These are phyloP conservation scores for Dothidotthia symphoricarpi DNA, from an alignment of 2,329 filamentous ascomycete species.

Conservation along the genomic window DNA sequence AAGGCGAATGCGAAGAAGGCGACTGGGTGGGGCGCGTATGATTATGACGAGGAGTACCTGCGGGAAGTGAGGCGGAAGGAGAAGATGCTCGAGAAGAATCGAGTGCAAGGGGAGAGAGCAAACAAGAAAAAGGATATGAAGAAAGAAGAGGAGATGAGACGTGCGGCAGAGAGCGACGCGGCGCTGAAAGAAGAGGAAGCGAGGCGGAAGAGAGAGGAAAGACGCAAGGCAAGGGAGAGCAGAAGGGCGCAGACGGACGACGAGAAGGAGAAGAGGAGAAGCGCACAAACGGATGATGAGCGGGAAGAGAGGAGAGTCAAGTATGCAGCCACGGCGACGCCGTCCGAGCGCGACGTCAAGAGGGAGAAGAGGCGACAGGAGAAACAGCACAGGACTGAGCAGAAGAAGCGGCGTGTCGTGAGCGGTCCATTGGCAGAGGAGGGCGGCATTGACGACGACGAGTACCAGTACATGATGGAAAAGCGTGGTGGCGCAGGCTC, in stretches of 20 bases:
- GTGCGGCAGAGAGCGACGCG: conserved; percentile 24
- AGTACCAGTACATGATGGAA: conserved; percentile 43
- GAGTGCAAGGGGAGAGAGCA: conserved; percentile 35
- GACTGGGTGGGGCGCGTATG: conserved; percentile 43
- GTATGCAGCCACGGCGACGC: conserved; percentile 27
- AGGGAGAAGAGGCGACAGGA: conserved; percentile 44
- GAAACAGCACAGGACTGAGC: conserved; percentile 30
- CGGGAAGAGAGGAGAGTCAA: conserved; percentile 31
- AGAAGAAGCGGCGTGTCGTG: conserved; percentile 44
- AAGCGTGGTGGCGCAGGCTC: conserved; percentile 43
- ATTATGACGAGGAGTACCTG: conserved; percentile 43
- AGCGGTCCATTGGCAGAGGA: conserved; percentile 51
- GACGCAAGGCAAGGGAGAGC: conserved; percentile 17
- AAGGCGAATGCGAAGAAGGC: conserved; percentile 57
- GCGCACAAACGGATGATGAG: conserved; percentile 31
- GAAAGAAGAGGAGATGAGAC: conserved; percentile 37
- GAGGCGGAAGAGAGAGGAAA: conserved; percentile 21
- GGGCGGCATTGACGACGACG: conserved; percentile 44
- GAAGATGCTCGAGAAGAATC: conserved; percentile 35
- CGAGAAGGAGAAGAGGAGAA: conserved; percentile 24
- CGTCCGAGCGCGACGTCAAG: conserved; percentile 40
- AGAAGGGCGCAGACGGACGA: conserved; percentile 30
- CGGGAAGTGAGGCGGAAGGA: conserved; percentile 40
- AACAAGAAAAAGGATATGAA: conserved; percentile 24
- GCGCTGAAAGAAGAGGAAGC: conserved; percentile 19